phyloP scores from a whole-genome alignment of 2,329 filamentous ascomycete species.

The Colletotrichum phormii region DNA sequence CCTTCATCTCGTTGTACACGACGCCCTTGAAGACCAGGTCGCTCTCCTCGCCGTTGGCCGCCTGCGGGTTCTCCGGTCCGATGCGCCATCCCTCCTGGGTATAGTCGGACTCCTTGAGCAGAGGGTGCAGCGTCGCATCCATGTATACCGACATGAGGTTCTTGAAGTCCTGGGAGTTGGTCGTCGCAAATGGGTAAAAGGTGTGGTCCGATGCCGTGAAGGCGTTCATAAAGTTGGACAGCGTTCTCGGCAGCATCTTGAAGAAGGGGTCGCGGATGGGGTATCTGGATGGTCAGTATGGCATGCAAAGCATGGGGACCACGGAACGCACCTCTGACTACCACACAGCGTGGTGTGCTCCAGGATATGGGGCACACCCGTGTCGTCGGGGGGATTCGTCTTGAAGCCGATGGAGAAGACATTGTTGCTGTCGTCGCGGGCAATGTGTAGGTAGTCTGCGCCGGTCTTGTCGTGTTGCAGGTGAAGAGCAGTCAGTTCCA shows the following conservation, averaged over 20 bases:
- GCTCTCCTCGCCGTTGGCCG: conserved; percentile 67
- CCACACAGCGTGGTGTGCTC: conserved; percentile 98
- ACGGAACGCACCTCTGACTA: conserved; percentile 79
- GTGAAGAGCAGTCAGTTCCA: conserved; percentile 90
- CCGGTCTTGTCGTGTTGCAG: conserved; percentile 95
- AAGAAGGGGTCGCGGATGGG: conserved; percentile 99
- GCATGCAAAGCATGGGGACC: not conserved
- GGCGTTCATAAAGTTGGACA: conserved; percentile 99
- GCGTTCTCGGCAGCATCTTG: conserved; percentile 97
- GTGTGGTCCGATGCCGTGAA: conserved; percentile 97
- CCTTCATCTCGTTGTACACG: conserved; percentile 99
- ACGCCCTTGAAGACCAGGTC: conserved; percentile 95
- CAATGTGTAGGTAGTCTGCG: conserved; percentile 95
- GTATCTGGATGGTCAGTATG: conserved; percentile 66
- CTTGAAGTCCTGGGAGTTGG: conserved; percentile 93
- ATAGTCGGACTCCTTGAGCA: conserved; percentile 92
- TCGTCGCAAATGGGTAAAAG: conserved; percentile 97
- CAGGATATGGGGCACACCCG: conserved; percentile 94
- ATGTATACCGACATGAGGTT: conserved; percentile 98
- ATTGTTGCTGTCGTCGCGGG: conserved; percentile 97
- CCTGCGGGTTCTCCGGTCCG: conserved; percentile 86
- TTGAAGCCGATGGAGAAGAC: conserved; percentile 99
- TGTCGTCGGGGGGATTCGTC: conserved; percentile 97
- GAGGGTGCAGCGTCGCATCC: conserved; percentile 89
- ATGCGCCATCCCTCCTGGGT: conserved; percentile 97